Evolutionary conservation across 2,329 filamentous ascomycete species (phyloP).

Genomic region (Penicillium sp.): DNA sequence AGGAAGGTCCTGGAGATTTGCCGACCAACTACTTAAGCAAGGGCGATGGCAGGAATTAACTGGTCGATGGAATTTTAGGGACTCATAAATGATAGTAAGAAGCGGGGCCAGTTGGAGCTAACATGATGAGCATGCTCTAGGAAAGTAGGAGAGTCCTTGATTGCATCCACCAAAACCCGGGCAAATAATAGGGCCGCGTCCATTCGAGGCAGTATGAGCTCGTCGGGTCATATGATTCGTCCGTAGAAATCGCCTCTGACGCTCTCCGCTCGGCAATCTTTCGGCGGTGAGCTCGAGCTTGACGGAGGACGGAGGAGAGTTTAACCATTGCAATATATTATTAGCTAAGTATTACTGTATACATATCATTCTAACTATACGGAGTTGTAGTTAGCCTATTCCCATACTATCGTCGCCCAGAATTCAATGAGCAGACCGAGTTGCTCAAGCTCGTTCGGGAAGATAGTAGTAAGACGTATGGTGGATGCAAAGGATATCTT

Average conservation of each 20-base stretch:
- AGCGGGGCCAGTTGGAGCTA: conserved; percentile 24
- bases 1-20: conserved; percentile 15
- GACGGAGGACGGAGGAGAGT: neutral
- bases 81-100: conserved; percentile 25
- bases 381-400: too few species aligned
- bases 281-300: neutral
- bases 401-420: neutral
- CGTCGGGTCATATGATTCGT: conserved; percentile 13
- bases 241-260: neutral
- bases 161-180: neutral
- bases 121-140: neutral
- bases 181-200: neutral
- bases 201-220: conserved; percentile 6
- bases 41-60: conserved; percentile 29
- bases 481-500: neutral
- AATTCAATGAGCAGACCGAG: neutral
- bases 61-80: neutral
- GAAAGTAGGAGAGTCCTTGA: neutral
- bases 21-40: conserved; percentile 23
- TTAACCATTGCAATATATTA: too few species aligned
- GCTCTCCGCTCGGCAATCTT: neutral
- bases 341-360: too few species aligned
- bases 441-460: neutral
- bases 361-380: too few species aligned
- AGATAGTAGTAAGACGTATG: neutral